Conservation (phyloP, 2,329 filamentous ascomycete genomes). For the Hymenotorrendiella dingleyae region DNA sequence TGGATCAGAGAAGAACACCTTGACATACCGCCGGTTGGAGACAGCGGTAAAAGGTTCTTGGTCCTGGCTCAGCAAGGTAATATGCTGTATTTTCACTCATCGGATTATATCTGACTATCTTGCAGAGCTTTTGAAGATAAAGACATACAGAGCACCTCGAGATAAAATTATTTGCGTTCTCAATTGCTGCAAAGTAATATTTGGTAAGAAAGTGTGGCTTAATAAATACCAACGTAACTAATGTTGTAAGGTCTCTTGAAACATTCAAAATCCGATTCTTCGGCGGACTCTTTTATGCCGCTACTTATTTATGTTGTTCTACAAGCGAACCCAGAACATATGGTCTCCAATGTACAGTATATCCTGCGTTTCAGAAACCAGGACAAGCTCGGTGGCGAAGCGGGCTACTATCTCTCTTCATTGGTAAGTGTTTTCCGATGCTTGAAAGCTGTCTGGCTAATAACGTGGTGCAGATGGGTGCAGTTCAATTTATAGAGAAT, state of each 20-base stretch:
- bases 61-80: constrained; percentile 79
- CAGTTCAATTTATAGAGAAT: constrained; percentile 93
- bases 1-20: constrained; percentile 93
- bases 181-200: constrained; percentile 99
- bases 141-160: constrained; percentile 89
- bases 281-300: constrained; percentile 92
- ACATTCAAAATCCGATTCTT: constrained; percentile 88
- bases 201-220: constrained; percentile 71
- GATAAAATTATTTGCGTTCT: constrained; percentile 98
- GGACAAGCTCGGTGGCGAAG: constrained; percentile 95
- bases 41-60: constrained; percentile 84
- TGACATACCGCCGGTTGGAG: constrained; percentile 79
- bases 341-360: constrained; percentile 97
- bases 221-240: too few relatives aligned
- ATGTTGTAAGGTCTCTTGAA: constrained; percentile 72
- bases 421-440: constrained; percentile 50
- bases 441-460: constrained; percentile 10
- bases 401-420: constrained; percentile 95
- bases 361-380: constrained; percentile 95
- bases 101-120: constrained; percentile 4
- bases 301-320: constrained; percentile 93
- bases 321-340: constrained; percentile 87
- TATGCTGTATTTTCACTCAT: not conserved
- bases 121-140: constrained; percentile 87
- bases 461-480: constrained; percentile 64